Conservation (phyloP, 2,329 filamentous ascomycete species). For the Berkeleyomyces basicola region DNA sequence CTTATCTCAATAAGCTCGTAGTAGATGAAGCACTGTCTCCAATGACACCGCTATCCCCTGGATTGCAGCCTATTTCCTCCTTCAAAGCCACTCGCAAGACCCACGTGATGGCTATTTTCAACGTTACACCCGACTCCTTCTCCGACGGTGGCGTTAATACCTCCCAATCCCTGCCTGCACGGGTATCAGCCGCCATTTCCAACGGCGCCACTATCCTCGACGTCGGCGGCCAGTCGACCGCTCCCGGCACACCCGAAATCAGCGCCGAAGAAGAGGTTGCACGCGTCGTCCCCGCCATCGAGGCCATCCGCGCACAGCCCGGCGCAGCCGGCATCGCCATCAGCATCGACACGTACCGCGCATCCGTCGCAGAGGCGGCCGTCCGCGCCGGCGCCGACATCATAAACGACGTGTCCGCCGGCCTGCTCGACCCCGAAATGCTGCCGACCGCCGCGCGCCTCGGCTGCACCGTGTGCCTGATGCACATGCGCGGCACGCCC, state of each 20-base stretch:
- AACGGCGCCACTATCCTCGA: slow-evolving; percentile 74
- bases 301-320: slow-evolving; percentile 50
- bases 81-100: slow-evolving; percentile 44
- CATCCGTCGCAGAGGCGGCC: slow-evolving; percentile 61
- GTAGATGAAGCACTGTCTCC: slow-evolving; percentile 37
- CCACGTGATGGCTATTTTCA: slow-evolving; percentile 83
- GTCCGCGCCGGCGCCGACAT: slow-evolving; percentile 71
- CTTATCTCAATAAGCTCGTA: slow-evolving; percentile 44
- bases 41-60: slow-evolving; percentile 34
- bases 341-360: slow-evolving; percentile 86
- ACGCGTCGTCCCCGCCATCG: slow-evolving; percentile 66
- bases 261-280: slow-evolving; percentile 55
- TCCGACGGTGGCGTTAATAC: slow-evolving; percentile 67
- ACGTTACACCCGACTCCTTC: slow-evolving; percentile 91
- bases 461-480: slow-evolving; percentile 63
- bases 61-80: slow-evolving; percentile 38
- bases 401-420: slow-evolving; percentile 87
- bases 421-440: slow-evolving; percentile 64
- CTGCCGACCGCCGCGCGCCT: slow-evolving; percentile 60
- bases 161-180: slow-evolving; percentile 41
- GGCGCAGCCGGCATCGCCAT: slow-evolving; percentile 50
- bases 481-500: slow-evolving; percentile 88
- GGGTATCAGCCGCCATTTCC: slow-evolving; percentile 48
- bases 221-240: slow-evolving; percentile 83
- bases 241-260: slow-evolving; percentile 56